Percentiles rank a stretch among this genome's conserved stretches.
phyloP scores from a whole-genome alignment of 306 rosid genomes.

The Cyclanthera cordifolia region DNA sequence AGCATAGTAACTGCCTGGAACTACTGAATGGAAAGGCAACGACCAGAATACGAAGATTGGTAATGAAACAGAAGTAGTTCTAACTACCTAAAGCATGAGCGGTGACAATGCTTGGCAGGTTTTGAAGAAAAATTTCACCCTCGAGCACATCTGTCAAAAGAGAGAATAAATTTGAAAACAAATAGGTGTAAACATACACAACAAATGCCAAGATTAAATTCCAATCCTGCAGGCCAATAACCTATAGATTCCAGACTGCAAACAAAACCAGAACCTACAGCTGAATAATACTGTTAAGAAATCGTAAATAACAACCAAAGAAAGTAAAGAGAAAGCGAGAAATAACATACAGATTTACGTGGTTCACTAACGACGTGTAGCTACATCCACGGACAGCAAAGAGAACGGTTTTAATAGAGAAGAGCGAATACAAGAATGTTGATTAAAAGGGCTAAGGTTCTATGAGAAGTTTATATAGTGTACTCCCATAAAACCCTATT shows the following conservation, averaged over 20 bases:
- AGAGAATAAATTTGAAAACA: slow-evolving; percentile 2
- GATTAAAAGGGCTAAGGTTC: too few relatives aligned
- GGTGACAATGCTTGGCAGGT: slow-evolving; percentile 75
- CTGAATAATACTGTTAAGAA: background rate
- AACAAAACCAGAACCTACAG: background rate
- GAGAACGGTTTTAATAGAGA: too few relatives aligned
- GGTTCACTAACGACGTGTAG: too few relatives aligned
- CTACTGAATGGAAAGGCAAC: background rate
- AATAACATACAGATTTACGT: too few relatives aligned
- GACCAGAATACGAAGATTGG: background rate
- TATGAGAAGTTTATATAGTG: too few relatives aligned
- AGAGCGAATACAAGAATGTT: too few relatives aligned
- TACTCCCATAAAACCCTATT: too few relatives aligned
- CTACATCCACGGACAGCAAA: too few relatives aligned
- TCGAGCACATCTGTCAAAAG: slow-evolving; percentile 63
- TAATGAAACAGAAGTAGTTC: background rate
- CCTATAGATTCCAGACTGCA: background rate
- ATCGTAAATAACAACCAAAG: too few relatives aligned
- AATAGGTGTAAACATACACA: background rate
- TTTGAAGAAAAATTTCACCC: slow-evolving; percentile 95
- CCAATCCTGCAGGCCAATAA: background rate
- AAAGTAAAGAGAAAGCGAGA: too few relatives aligned
- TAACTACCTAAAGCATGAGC: slow-evolving; percentile 83
- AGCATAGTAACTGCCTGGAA: background rate
- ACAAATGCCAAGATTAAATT: background rate